phyloP scores from a whole-genome alignment of 169 alveolate species.

The Cyclospora cayetanensis region DNA sequence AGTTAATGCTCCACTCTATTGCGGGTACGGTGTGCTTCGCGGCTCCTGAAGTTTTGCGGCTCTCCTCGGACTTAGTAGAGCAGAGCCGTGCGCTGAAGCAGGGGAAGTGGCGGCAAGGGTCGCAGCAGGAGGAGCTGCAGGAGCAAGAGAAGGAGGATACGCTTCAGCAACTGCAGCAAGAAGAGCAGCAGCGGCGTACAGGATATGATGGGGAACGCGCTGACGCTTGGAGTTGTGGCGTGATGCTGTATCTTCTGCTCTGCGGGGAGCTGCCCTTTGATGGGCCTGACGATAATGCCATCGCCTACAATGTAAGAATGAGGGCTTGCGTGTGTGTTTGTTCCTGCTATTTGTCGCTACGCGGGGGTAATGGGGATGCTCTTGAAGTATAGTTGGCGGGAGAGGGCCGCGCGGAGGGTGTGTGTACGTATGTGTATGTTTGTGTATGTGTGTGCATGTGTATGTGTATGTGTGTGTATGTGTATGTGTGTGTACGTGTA shows the following conservation, averaged over 20 bases:
- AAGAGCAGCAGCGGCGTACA: not conserved
- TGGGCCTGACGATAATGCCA: conserved; percentile 41
- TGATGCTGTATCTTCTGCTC: conserved; percentile 60
- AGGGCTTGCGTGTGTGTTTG: too few relatives aligned
- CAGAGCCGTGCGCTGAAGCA: not conserved
- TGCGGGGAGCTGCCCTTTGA: conserved; percentile 69
- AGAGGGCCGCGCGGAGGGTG: too few relatives aligned
- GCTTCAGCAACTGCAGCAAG: conserved; percentile 14
- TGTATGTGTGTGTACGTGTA: too few relatives aligned
- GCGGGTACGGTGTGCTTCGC: conserved; percentile 66
- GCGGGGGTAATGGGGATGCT: too few relatives aligned
- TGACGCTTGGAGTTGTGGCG: conserved; percentile 71
- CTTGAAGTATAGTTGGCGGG: too few relatives aligned
- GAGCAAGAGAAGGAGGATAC: not conserved
- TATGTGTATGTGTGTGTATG: too few relatives aligned
- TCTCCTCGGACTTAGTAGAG: not conserved
- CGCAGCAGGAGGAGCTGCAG: conserved; percentile 20
- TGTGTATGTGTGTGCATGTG: too few relatives aligned
- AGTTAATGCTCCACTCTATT: conserved; percentile 23
- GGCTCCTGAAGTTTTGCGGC: conserved; percentile 58
- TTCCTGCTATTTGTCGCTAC: too few relatives aligned
- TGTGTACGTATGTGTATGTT: too few relatives aligned
- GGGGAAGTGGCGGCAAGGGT: conserved; percentile 8
- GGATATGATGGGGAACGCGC: conserved; percentile 61
- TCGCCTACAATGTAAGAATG: conserved; percentile 26